Evolutionary conservation across 371 early-diverging fungal genomes (phyloP), one percentile per base, ranked within the genome.

Genomic region (Mycotypha africana): DNA sequence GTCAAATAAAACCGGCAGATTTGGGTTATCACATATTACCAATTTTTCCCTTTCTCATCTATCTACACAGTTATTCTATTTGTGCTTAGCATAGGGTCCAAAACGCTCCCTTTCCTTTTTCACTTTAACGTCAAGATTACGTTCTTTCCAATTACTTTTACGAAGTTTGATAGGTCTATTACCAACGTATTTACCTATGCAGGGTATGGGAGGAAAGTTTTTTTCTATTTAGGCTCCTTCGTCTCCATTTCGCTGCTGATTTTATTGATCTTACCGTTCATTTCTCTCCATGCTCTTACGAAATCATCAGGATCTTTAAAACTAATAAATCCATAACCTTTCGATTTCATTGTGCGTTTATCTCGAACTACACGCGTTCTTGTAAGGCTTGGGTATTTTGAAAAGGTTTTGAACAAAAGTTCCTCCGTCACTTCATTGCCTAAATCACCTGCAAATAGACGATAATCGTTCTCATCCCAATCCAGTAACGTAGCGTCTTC

Each of bases 181-280:
- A 19, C 97, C 97, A 8, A 97, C 86, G 63, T 95, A 97, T 74
- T 97, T 95, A 26, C 93, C 93, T 93, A 71, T 8, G n/a, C n/a
- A n/a, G n/a, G n/a, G n/a, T n/a, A n/a, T n/a, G n/a, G n/a, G n/a
- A n/a, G n/a, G n/a, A n/a, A n/a, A n/a, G n/a, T n/a, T n/a, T n/a
- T n/a, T n/a, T n/a, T n/a, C n/a, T n/a, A n/a, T n/a, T n/a, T n/a
- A n/a, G n/a, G n/a, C n/a, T n/a, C n/a, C n/a, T n/a, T n/a, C n/a
- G n/a, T n/a, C n/a, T n/a, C n/a, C n/a, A n/a, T n/a, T n/a, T n/a
- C n/a, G n/a, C n/a, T n/a, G n/a, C n/a, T n/a, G n/a, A n/a, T n/a
- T n/a, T n/a, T n/a, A n/a, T n/a, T n/a, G n/a, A n/a, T n/a, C 47
- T 56, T 74, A 88, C 93, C 92, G 60, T 93, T 84, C 91, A 91